phyloP scores from a whole-genome alignment of 116 monocot species.

The Dioscorea cayenensis region DNA sequence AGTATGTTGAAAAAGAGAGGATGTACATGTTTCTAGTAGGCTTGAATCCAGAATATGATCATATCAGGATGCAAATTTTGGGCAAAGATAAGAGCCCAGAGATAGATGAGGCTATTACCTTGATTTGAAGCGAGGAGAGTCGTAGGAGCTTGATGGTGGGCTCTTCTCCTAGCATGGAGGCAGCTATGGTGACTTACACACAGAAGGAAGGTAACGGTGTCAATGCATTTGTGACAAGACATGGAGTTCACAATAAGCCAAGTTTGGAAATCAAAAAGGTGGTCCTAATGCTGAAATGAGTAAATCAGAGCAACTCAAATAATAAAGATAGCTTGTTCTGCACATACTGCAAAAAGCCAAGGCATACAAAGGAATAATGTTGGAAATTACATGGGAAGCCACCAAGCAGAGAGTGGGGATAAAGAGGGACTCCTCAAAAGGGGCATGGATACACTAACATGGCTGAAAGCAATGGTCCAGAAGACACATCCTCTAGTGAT shows the following conservation, averaged over 20 bases:
- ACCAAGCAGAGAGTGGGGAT: background rate
- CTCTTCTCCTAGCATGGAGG: too few species aligned
- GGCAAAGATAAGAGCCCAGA: background rate
- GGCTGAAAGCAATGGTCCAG: too few species aligned
- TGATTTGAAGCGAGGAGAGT: background rate
- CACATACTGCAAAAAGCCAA: background rate
- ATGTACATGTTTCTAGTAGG: background rate
- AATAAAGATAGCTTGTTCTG: background rate
- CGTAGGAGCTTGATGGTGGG: too few species aligned
- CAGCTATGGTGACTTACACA: too few species aligned
- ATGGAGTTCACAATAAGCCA: background rate
- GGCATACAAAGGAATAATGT: background rate
- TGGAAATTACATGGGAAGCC: background rate
- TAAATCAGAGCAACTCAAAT: background rate
- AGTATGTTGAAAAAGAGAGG: background rate
- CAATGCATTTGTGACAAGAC: too few species aligned
- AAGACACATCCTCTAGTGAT: background rate
- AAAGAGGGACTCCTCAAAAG: background rate
- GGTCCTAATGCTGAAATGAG: background rate
- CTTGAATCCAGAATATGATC: too few species aligned
- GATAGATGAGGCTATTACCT: too few species aligned
- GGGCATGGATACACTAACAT: background rate
- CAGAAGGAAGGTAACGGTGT: too few species aligned
- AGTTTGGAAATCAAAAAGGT: too few species aligned
- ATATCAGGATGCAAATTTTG: too few species aligned